phyloP scores from a whole-genome alignment of 108 stramenopile species.

The Seminavis robusta region DNA sequence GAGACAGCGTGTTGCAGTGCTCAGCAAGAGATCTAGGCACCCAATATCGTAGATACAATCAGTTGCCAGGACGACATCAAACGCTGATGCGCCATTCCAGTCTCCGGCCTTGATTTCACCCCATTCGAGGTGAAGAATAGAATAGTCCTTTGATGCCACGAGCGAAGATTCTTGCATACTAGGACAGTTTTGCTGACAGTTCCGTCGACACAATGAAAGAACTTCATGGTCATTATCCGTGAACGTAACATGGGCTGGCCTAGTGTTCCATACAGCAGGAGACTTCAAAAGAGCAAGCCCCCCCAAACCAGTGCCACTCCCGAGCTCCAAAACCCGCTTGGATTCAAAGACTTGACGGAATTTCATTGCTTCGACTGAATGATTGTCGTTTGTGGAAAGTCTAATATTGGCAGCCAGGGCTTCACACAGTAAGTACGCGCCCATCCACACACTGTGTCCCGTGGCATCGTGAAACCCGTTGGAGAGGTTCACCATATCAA shows the following conservation, averaged over 20 bases:
- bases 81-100: not conserved
- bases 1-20: conserved; percentile 25
- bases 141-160: not conserved
- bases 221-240: conserved; percentile 44
- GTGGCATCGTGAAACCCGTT: conserved; percentile 53
- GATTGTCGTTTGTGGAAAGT: not conserved
- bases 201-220: conserved; percentile 45
- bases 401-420: conserved; percentile 13
- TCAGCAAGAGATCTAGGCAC: conserved; percentile 29
- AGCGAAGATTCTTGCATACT: not conserved
- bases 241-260: conserved; percentile 18
- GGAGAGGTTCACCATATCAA: conserved; percentile 70
- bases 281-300: conserved; percentile 36
- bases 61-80: conserved; percentile 60
- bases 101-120: no score
- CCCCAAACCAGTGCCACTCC: conserved; percentile 60
- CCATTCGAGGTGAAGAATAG: no score
- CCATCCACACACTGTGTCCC: conserved; percentile 67
- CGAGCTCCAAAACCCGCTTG: conserved; percentile 47
- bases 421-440: conserved; percentile 56
- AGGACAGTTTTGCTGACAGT: conserved; percentile 34
- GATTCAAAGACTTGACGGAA: not conserved
- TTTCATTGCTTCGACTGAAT: not conserved
- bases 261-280: not conserved
- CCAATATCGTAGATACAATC: conserved; percentile 68